Evolutionary conservation across 1,139 yeast genomes (phyloP), one percentile per base, ranked within the genome.

Genomic region (Williopsis jadinii): DNA sequence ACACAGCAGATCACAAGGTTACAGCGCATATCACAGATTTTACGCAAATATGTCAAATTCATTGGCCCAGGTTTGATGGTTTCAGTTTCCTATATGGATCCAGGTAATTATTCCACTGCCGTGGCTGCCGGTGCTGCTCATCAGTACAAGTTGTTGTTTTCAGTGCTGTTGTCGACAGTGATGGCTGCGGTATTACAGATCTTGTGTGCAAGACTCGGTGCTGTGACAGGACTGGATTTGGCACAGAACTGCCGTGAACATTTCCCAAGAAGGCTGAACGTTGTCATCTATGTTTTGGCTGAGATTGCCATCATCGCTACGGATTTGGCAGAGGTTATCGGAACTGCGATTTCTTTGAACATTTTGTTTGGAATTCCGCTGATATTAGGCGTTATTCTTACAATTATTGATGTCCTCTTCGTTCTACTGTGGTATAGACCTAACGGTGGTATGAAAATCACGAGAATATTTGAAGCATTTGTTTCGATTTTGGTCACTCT

Each of bases 61-160:
- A 66, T 84, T n/a, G 92, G 94, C 0, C 94, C 94, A 0, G 94
- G 94, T 0, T 64, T 84, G 29, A 73, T 83, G 71, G 84, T 84
- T 4, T 74, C 85, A 12, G 88, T 84, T 32, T 81, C 88, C 2
- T 84, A 83, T 56, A 79, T 84, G 75, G 92, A 84, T 56, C 92
- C 92, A 0, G 94, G 94, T 2, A 84, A 84, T 57, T 84, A 82
- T 58, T 78, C 85, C 38, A 82, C 90, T 0, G 84, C 90, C 1
- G 90, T 84, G 2, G 79, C 84, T 13, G 81, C 88, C 1, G 92
- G 92, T 9, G 84, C 90, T 30, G 75, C 77, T 52, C 83, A 80
- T 55, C 73, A 77, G 43, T 83, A 82, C 58, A 75, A 76, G 52
- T 67, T 82, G 33, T 61, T 84, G 46, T 79, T 81, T 53, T 68